A percentile compares a stretch with the other conserved stretches of the same genome.
Conservation (phyloP, 371 early-diverging fungal genomes). For the Capillidium rhysosporum region DNA sequence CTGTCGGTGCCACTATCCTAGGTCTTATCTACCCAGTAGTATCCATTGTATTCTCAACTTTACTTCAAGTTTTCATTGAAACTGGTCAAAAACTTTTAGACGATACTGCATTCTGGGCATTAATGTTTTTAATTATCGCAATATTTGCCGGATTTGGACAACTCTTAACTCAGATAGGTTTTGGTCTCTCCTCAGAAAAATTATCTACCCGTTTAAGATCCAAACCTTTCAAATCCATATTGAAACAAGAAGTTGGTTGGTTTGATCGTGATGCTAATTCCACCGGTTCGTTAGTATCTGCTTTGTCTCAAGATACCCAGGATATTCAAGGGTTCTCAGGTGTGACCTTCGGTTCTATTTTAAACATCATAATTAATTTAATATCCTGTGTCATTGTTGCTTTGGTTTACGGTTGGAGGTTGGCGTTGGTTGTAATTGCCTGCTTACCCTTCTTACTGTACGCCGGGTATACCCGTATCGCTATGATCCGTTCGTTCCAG, state of each 20-base stretch:
- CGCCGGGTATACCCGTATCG: constrained; percentile 8
- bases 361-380: constrained; percentile 8
- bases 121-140: constrained; percentile 48
- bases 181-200: constrained; percentile 28
- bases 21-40: constrained; percentile 20
- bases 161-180: constrained; percentile 16
- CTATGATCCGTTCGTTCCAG: constrained; percentile 9
- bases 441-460: constrained; percentile 25
- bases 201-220: constrained; percentile 37
- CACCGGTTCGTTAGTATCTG: constrained; percentile 63
- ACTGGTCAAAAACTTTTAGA: constrained; percentile 13
- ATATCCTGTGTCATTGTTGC: constrained; percentile 20
- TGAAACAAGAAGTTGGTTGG: constrained; percentile 66
- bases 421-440: constrained; percentile 35
- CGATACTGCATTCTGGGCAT: constrained; percentile 47
- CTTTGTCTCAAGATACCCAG: constrained; percentile 61
- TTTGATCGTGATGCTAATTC: constrained; percentile 63
- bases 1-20: constrained; percentile 10
- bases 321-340: constrained; percentile 28
- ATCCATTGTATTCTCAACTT: constrained; percentile 27
- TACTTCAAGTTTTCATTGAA: constrained; percentile 20
- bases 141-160: constrained; percentile 24
- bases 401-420: constrained; percentile 37
- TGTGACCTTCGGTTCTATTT: constrained; percentile 9
- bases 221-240: constrained; percentile 31